These are phyloP conservation scores for Ascochyta rabiei DNA, from an alignment of 2,329 filamentous ascomycete genomes.

Conservation along the genomic window DNA sequence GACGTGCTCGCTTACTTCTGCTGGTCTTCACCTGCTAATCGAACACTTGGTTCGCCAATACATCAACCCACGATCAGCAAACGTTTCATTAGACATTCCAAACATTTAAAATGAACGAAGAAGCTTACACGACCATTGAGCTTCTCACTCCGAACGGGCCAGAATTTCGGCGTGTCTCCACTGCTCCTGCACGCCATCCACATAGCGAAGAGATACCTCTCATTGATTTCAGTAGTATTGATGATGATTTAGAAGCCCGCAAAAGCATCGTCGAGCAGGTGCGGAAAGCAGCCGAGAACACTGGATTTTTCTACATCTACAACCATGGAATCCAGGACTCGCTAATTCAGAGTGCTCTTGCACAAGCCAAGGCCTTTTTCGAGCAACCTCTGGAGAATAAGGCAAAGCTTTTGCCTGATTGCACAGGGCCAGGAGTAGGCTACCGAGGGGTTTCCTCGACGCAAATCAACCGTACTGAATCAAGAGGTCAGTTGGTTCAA, in stretches of 20 bases:
- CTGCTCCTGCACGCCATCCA: not conserved
- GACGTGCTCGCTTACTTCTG: slow-evolving; percentile 4
- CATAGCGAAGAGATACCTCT: slow-evolving; percentile 43
- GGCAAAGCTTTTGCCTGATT: not conserved
- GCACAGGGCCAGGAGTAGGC: not conserved
- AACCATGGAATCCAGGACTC: slow-evolving; percentile 40
- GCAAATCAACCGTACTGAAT: slow-evolving; percentile 5
- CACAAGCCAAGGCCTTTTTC: slow-evolving; percentile 4
- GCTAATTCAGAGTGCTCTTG: slow-evolving; percentile 9
- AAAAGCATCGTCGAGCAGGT: slow-evolving; percentile 44
- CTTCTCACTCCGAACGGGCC: slow-evolving; percentile 1
- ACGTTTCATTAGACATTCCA: no score
- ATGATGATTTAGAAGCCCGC: slow-evolving; percentile 48
- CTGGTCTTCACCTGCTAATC: not conserved
- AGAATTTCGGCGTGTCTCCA: slow-evolving; percentile 6
- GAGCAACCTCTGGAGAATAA: not conserved
- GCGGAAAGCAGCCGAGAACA: slow-evolving; percentile 10
- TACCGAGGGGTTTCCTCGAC: not conserved
- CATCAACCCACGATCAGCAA: not conserved
- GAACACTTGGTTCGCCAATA: no score
- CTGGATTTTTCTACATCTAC: slow-evolving; percentile 19
- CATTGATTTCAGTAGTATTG: slow-evolving; percentile 43
- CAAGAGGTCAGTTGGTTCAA: not conserved
- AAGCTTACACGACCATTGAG: slow-evolving; percentile 2
- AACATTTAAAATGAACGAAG: not conserved